phyloP scores from a whole-genome alignment of 2,329 filamentous ascomycete genomes.

The Purpureocillium lavendulum region DNA sequence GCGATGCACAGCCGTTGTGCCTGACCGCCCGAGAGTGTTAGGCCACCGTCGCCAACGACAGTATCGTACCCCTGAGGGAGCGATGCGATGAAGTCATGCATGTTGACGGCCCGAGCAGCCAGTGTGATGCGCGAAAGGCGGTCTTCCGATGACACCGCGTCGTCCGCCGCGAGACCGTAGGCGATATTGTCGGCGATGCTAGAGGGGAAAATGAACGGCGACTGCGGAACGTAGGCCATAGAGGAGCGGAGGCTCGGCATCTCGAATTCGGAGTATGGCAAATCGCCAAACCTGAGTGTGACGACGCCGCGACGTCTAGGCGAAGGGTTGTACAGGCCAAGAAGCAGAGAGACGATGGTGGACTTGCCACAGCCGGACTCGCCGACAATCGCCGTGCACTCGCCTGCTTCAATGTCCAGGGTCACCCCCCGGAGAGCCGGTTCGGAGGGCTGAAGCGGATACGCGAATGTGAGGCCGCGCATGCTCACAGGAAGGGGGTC shows the following conservation, averaged over 20 bases:
- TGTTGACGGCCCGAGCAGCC: conserved; percentile 52
- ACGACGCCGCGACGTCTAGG: not conserved
- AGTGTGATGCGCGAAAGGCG: conserved; percentile 32
- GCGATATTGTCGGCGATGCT: conserved; percentile 73
- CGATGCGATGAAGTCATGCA: conserved; percentile 68
- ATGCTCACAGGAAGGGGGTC: conserved; percentile 37
- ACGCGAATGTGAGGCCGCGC: conserved; percentile 57
- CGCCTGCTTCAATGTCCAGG: conserved; percentile 54
- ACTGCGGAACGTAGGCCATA: conserved; percentile 62
- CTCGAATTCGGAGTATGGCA: conserved; percentile 51
- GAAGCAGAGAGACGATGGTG: conserved; percentile 66
- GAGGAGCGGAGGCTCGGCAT: conserved; percentile 49
- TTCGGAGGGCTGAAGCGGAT: conserved; percentile 48
- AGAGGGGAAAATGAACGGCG: conserved; percentile 68
- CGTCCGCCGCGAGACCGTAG: conserved; percentile 59
- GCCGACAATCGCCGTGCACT: conserved; percentile 72
- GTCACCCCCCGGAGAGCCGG: conserved; percentile 55
- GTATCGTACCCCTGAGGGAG: conserved; percentile 57
- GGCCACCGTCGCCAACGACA: conserved; percentile 66
- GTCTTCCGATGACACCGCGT: conserved; percentile 36
- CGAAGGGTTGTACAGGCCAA: conserved; percentile 56
- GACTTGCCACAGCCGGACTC: conserved; percentile 86
- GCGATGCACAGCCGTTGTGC: conserved; percentile 76
- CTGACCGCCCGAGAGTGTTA: conserved; percentile 71
- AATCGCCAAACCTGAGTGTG: conserved; percentile 48